phyloP scores from a whole-genome alignment of 2,329 filamentous ascomycete genomes.

The Colletotrichum euphorbiae region DNA sequence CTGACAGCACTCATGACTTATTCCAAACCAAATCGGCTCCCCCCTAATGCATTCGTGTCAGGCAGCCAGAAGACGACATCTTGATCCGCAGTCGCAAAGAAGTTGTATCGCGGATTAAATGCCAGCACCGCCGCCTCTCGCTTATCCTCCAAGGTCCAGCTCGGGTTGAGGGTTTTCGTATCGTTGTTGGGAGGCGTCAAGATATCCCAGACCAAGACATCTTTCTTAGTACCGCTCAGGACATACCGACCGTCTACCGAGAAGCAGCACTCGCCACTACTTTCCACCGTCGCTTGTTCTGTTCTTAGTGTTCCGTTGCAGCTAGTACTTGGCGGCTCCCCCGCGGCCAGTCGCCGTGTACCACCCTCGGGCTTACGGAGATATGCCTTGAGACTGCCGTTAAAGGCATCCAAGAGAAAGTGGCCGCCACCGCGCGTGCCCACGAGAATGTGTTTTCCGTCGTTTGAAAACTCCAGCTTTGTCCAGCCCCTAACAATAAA shows the following conservation, averaged over 20 bases:
- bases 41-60: conserved; percentile 66
- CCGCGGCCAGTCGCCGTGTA: conserved; percentile 63
- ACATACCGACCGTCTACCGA: conserved; percentile 91
- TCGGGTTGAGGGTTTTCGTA: conserved; percentile 72
- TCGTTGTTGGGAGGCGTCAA: conserved; percentile 64
- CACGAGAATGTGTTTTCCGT: conserved; percentile 87
- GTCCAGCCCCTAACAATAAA: conserved; percentile 82
- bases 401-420: conserved; percentile 93
- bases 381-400: conserved; percentile 82
- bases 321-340: conserved; percentile 56
- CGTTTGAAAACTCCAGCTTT: conserved; percentile 94
- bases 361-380: conserved; percentile 69
- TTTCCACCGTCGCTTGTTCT: conserved; percentile 58
- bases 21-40: neutral
- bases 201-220: conserved; percentile 89
- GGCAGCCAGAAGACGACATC: conserved; percentile 85
- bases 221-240: conserved; percentile 79
- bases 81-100: conserved; percentile 89
- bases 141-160: conserved; percentile 72
- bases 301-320: conserved; percentile 58
- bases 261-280: conserved; percentile 86
- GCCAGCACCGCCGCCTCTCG: conserved; percentile 80
- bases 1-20: neutral
- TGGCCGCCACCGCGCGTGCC: conserved; percentile 88
- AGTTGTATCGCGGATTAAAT: conserved; percentile 92